Base-by-base conservation (phyloP, 2,329 filamentous ascomycete species). In the Trichoderma koningiopsis region DNA sequence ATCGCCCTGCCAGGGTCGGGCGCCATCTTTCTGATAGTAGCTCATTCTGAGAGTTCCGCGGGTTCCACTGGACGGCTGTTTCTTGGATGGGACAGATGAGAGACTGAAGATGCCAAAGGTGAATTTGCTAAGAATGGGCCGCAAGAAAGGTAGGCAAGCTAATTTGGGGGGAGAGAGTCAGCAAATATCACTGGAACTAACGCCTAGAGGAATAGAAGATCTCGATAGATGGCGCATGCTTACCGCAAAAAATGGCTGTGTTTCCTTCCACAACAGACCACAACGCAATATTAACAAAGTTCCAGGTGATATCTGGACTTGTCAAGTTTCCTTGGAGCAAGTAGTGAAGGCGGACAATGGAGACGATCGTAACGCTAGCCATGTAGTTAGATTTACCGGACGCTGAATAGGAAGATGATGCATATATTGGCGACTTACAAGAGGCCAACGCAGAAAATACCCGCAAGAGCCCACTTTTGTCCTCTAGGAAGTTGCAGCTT, bases 301-400 rank as follows among this genome's bases (percentile, higher is more conserved):
- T 74, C 75, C 75, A 76, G 3, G 74, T 76, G 14, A 76, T 73
- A 40, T 77, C 76, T 1, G 70, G 70, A 24, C 60, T 59, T 10
- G 49, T 35, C 22, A 76, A 57, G 27, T 75, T 62, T 1, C 59
- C 70, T 2, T 57, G 31, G 8, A 73, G 56, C 2, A 74, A 62
- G 24, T 64, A 68, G 7, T 64, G 37, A 11, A 75, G 59, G 3
- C 74, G 68, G 0, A 73, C 60, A 22, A 70, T 61, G 2, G 73
- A 73, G 10, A 75, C 69, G 3, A 72, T 14, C 11, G 73, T 73
- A 16, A 75, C 70, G 16, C 67, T 61, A 6, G 2, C 16, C 6
- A 29, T 7, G 29, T 24, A 29, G n/a, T 59, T n/a, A 69, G 58
- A 69, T 35, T 19, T n/a, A 5, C 61, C n/a, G 13, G n/a, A n/a